Conservation (phyloP, 495 filamentous ascomycete species). For the Xylaria flabelliformis region DNA sequence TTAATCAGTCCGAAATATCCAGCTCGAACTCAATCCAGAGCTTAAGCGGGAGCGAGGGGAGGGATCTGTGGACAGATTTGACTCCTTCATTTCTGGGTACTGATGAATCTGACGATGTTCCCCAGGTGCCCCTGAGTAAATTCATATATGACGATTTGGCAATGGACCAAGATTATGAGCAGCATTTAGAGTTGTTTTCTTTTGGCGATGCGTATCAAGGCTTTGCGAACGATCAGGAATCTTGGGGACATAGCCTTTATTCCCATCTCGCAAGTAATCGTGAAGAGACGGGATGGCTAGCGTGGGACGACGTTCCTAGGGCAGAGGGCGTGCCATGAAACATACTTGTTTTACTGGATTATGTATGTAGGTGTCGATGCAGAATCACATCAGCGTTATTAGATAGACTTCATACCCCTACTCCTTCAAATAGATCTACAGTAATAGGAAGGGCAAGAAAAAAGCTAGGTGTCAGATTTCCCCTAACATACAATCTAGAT, state of each 20-base stretch:
- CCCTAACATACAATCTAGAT: neutral
- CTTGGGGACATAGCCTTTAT: neutral
- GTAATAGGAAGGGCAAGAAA: neutral
- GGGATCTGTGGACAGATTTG: neutral
- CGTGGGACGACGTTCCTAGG: neutral
- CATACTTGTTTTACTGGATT: neutral
- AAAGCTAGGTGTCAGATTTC: neutral
- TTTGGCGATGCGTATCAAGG: neutral
- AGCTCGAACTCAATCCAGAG: neutral
- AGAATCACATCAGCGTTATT: neutral
- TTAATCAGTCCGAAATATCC: neutral
- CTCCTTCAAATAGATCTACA: neutral
- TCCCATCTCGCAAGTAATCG: neutral
- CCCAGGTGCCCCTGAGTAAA: neutral
- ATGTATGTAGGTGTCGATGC: neutral
- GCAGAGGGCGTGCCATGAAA: neutral
- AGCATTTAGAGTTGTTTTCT: neutral
- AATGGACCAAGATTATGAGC: neutral
- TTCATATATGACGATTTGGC: neutral
- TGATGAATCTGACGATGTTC: neutral
- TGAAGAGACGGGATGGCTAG: slow-evolving; percentile 2
- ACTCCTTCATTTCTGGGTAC: neutral
- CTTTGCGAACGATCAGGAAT: neutral
- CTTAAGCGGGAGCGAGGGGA: slow-evolving; percentile 13
- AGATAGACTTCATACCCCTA: neutral